Percentiles rank a stretch among this genome's conserved stretches.
Evolutionary conservation across 805 yeast species (phyloP).

Genomic region (Jamesozyma jinghongensis): DNA sequence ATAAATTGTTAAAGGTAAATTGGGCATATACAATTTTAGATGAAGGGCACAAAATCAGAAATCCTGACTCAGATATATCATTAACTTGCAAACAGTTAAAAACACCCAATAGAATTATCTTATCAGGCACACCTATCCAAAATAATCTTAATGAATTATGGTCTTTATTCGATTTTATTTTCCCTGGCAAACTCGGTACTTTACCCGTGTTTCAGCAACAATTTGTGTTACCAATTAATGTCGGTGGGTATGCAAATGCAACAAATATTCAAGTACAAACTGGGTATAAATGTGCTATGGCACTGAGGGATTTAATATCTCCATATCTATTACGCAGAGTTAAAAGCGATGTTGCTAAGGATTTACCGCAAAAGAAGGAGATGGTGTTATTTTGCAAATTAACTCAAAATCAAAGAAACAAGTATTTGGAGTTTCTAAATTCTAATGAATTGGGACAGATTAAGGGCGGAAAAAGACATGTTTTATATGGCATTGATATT

Average conservation of each 20-base stretch:
- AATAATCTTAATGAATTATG: slow-evolving; percentile 86
- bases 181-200: slow-evolving; percentile 91
- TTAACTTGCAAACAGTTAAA: slow-evolving; percentile 74
- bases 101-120: slow-evolving; percentile 76
- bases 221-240: slow-evolving; percentile 83
- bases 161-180: slow-evolving; percentile 91
- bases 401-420: slow-evolving; percentile 63
- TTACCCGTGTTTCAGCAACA: slow-evolving; percentile 90
- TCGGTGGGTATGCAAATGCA: slow-evolving; percentile 98
- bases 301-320: slow-evolving; percentile 75
- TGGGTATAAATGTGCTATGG: slow-evolving; percentile 92
- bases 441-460: slow-evolving; percentile 71
- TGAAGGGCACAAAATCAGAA: slow-evolving; percentile 95
- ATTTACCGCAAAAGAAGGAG: slow-evolving; percentile 85
- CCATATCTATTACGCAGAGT: slow-evolving; percentile 83
- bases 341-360: slow-evolving; percentile 91
- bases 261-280: slow-evolving; percentile 92
- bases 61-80: slow-evolving; percentile 86
- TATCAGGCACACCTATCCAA: slow-evolving; percentile 96
- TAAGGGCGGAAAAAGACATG: slow-evolving; percentile 66
- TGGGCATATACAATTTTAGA: slow-evolving; percentile 93
- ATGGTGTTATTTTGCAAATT: slow-evolving; percentile 88
- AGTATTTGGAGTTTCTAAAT: slow-evolving; percentile 64
- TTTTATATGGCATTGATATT: slow-evolving; percentile 82
- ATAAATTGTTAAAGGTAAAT: slow-evolving; percentile 47